Evolutionary conservation across 805 yeast species (phyloP), one percentile per base, ranked within the genome.

Genomic region (Saturnispora ahearnii): DNA sequence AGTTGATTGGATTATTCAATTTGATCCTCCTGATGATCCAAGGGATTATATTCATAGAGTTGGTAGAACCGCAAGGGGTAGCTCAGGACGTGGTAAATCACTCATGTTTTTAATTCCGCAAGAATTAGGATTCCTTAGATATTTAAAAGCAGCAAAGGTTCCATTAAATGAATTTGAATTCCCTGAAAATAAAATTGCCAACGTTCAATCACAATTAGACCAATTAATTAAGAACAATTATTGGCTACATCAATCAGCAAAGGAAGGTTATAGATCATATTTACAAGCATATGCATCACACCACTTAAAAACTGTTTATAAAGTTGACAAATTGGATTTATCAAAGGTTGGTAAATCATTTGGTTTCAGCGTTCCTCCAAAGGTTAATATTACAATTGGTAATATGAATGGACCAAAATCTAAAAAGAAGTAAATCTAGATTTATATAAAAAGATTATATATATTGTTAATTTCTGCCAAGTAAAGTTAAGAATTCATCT

Each of bases 1-100:
- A 29, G 99, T 93, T 49, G 99, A 95, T 72, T 93, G 99, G 99
- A 93, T 93, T 62, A 85, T 93, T 57, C 99, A 93, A 73, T 93
- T 88, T 63, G 99, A 93, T 68, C 99, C 99, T 50, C 99, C 99
- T 66, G 99, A 93, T 83, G 99, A 93, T 71, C 99, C 99, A 69
- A 82, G 98, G 72, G 98, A 93, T 70, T 93, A 93, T 67, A 93
- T 93, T 59, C 99, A 93, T 72, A 82, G 99, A 69, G 99, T 93
- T 34, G 99, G 99, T 57, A 84, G 99, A 75, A 93, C 99, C 28
- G 99, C 99, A 34, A 84, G 99, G 74, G 96, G 95, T 56, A 71
- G 84, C 22, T 64, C 78, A 45, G 98, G 96, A 51, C 83, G 82
- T 64, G 99, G 99, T 61, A 87, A 83, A 69, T 87, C 96, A 9